Evolutionary conservation across 2,329 filamentous ascomycete species (phyloP), one percentile per base, ranked within the genome.

Genomic region (Colletotrichum sp.): DNA sequence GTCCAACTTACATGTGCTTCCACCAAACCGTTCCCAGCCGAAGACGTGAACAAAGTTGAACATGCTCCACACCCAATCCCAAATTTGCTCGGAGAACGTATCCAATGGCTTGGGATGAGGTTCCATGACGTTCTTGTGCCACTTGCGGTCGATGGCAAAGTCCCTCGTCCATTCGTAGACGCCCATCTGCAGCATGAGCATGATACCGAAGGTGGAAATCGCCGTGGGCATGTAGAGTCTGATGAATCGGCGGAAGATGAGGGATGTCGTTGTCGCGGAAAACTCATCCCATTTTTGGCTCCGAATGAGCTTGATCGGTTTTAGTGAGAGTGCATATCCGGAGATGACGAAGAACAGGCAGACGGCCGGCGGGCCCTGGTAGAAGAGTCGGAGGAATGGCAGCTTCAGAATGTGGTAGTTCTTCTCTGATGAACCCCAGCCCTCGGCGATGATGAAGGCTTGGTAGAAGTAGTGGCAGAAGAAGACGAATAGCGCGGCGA

Each of bases 291-390:
- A 82, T n/a, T 77, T 78, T n/a, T 83, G 82, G 70, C 78, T 82
- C 58, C 86, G 85, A 28, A 84, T 81, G 65, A 89, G 83, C 76
- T 87, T 88, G n/a, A 91, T 78, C 2, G 89, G 88, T 61, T 86
- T 86, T 71, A 92, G 87, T 34, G 88, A 89, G 15, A 93, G 84
- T 4, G 90, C 91, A 81, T 92, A 93, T 24, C 91, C 91, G 1
- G 90, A 91, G 60, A 92, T 89, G 79, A 92, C 88, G 80, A 92
- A 93, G 84, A 93, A 93, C 77, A 92, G 83, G 81, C 88, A 89
- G 52, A 92, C 91, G 78, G 90, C 90, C 0, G 89, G 87, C 5
- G 89, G 89, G 1, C 90, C 90, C 67, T 88, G 88, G 79, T 88
- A 91, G 73, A 89, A 84, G 6, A 92, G 83, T 16, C 90, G 85